These are phyloP conservation scores for Flaveria ramosissima DNA, from an alignment of 129 eudicot genomes.

Conservation along the genomic window DNA sequence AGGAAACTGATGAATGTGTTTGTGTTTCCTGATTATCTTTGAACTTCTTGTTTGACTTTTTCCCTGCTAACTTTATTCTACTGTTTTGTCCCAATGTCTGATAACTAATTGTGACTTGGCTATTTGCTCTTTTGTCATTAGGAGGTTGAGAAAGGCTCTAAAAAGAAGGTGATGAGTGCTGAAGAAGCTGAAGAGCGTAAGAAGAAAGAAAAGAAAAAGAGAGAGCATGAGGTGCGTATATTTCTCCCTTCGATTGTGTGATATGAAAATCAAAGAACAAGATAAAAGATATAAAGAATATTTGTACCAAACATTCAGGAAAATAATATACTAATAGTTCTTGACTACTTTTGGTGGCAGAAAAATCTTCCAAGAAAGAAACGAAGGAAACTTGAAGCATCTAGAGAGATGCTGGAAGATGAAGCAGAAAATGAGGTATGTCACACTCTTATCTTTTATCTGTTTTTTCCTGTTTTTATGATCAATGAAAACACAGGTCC, in stretches of 20 bases:
- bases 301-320: not conserved
- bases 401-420: slow-evolving; percentile 82
- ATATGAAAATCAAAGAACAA: not conserved
- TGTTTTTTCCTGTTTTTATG: slow-evolving; percentile 2
- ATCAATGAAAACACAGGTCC: not conserved
- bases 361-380: slow-evolving; percentile 90
- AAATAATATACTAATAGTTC: not conserved
- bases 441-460: not conserved
- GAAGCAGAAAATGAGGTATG: slow-evolving; percentile 64
- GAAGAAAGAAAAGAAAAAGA: slow-evolving; percentile 89
- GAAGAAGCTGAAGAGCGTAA: slow-evolving; percentile 92
- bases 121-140: slow-evolving; percentile 23
- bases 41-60: not conserved
- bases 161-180: slow-evolving; percentile 69
- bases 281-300: not conserved
- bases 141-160: slow-evolving; percentile 50
- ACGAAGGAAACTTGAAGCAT: slow-evolving; percentile 91
- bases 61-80: not conserved
- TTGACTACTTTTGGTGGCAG: slow-evolving; percentile 42
- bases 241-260: slow-evolving; percentile 9
- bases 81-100: not conserved
- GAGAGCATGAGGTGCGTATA: slow-evolving; percentile 74
- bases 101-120: not conserved
- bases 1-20: not conserved
- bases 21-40: not conserved